Conservation (phyloP, 805 yeast species). For the Metschnikowia picachoensis region DNA sequence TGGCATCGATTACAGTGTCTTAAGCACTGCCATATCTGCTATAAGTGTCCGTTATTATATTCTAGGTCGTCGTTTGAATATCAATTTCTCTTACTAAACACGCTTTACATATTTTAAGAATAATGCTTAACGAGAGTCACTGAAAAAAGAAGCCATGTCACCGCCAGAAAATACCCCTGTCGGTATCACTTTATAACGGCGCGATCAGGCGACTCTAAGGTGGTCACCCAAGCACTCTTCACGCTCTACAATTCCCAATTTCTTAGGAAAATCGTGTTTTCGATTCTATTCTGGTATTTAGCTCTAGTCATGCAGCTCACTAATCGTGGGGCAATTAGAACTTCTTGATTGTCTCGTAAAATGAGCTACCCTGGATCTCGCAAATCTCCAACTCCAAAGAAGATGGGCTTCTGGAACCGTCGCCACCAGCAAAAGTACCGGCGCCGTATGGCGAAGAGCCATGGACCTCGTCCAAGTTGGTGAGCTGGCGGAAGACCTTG, state of each 20-base stretch:
- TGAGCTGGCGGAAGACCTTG: conserved; percentile 18
- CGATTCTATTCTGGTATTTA: background rate
- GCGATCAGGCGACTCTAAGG: too few species aligned
- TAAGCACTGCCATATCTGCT: background rate
- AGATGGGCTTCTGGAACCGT: conserved; percentile 20
- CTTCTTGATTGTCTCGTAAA: conserved; percentile 19
- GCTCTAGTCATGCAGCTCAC: too few species aligned
- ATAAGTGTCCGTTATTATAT: too few species aligned
- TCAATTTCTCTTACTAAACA: too few species aligned
- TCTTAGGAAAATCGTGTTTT: background rate
- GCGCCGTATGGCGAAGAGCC: conserved; percentile 21
- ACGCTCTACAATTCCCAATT: background rate
- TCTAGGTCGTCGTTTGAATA: too few species aligned
- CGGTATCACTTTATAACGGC: too few species aligned
- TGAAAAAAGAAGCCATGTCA: too few species aligned
- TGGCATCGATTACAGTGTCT: background rate
- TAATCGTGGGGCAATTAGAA: conserved; percentile 4
- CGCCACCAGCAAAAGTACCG: conserved; percentile 19
- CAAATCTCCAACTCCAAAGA: conserved; percentile 23
- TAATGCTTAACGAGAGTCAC: too few species aligned
- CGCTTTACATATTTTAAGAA: too few species aligned
- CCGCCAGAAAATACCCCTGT: too few species aligned
- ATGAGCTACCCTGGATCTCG: conserved; percentile 18
- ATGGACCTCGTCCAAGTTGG: conserved; percentile 18
- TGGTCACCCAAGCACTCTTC: too few species aligned